These are phyloP conservation scores for Paecilomyces niveus DNA, from an alignment of 2,329 filamentous ascomycete species.

Conservation along the genomic window DNA sequence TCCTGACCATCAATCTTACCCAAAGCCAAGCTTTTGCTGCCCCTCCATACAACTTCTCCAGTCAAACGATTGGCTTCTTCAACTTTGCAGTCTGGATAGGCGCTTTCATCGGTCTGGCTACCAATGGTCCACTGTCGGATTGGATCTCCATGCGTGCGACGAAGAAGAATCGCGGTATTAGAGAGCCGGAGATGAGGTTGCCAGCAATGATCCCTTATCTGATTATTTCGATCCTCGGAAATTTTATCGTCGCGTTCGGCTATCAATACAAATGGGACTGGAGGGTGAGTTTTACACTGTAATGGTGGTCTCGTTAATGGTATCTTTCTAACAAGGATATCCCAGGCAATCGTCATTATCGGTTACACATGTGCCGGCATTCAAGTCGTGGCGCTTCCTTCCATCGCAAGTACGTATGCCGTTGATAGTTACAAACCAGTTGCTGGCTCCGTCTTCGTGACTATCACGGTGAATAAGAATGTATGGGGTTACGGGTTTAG, in stretches of 20 bases:
- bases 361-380: constrained; percentile 52
- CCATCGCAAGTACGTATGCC: constrained; percentile 52
- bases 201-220: constrained; percentile 53
- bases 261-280: constrained; percentile 49
- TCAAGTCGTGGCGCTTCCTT: constrained; percentile 54
- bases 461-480: constrained; percentile 59
- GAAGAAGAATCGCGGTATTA: constrained; percentile 45
- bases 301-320: neutral
- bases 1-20: constrained; percentile 57
- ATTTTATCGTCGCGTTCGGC: constrained; percentile 49
- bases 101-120: constrained; percentile 47
- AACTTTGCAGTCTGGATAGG: constrained; percentile 53
- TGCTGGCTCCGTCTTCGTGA: constrained; percentile 52
- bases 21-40: constrained; percentile 48
- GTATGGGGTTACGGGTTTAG: constrained; percentile 56
- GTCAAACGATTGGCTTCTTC: constrained; percentile 47
- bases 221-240: constrained; percentile 50
- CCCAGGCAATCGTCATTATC: constrained; percentile 45
- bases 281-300: constrained; percentile 30
- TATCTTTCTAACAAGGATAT: constrained; percentile 1
- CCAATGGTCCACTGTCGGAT: constrained; percentile 50
- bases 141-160: constrained; percentile 52
- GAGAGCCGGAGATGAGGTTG: constrained; percentile 54
- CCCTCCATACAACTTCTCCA: constrained; percentile 49
- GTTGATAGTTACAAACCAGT: constrained; percentile 60